Conservation (phyloP, 2,329 filamentous ascomycete genomes). For the Exserohilum rostratum region DNA sequence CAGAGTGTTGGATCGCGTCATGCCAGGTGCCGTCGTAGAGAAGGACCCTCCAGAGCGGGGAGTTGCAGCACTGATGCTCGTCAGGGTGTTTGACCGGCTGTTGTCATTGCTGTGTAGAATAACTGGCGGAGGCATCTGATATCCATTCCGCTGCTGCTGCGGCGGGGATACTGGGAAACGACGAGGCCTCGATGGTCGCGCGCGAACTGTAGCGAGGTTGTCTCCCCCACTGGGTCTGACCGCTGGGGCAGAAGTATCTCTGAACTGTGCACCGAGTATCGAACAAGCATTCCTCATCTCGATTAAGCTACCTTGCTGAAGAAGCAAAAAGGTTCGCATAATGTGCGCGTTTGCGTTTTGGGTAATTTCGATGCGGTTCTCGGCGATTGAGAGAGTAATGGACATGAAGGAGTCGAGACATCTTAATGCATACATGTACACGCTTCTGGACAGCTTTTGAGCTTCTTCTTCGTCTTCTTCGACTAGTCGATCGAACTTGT, state of each 20-base stretch:
- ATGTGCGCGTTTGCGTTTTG: slow-evolving; percentile 62
- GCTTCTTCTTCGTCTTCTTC: slow-evolving; percentile 59
- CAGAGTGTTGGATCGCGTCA: slow-evolving; percentile 55
- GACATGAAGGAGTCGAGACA: slow-evolving; percentile 47
- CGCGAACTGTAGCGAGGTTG: slow-evolving; percentile 34
- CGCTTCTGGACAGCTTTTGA: slow-evolving; percentile 42
- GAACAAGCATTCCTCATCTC: slow-evolving; percentile 66
- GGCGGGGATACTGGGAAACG: slow-evolving; percentile 43
- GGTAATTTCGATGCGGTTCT: slow-evolving; percentile 56
- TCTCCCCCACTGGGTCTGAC: slow-evolving; percentile 32
- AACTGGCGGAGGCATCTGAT: slow-evolving; percentile 47
- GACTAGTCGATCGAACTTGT: slow-evolving; percentile 56
- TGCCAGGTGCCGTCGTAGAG: slow-evolving; percentile 58
- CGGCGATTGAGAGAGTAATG: slow-evolving; percentile 45
- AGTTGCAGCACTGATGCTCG: slow-evolving; percentile 61
- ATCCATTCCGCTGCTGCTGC: slow-evolving; percentile 42
- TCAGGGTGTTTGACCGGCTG: slow-evolving; percentile 61
- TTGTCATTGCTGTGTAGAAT: slow-evolving; percentile 54
- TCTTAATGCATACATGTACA: slow-evolving; percentile 43
- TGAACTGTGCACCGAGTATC: slow-evolving; percentile 54
- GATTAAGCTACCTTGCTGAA: slow-evolving; percentile 63
- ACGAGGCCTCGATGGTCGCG: slow-evolving; percentile 37
- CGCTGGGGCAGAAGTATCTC: slow-evolving; percentile 26
- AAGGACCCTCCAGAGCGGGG: slow-evolving; percentile 86
- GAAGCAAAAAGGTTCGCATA: slow-evolving; percentile 63